These are phyloP conservation scores for Wickerhamiella siamensis DNA, from an alignment of 805 yeast species.

Conservation along the genomic window DNA sequence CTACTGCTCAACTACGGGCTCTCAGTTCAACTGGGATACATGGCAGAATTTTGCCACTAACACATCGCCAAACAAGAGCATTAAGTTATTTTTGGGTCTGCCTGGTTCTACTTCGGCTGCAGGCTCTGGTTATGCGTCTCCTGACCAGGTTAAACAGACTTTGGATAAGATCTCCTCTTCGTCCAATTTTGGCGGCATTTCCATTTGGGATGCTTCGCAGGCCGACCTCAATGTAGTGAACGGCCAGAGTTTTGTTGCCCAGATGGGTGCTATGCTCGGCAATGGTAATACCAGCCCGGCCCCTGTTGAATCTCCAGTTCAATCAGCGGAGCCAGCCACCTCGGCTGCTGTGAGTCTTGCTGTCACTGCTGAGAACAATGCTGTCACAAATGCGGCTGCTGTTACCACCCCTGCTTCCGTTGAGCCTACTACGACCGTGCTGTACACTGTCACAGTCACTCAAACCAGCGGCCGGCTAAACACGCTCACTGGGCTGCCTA, in stretches of 20 bases:
- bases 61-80: slow-evolving; percentile 50
- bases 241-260: slow-evolving; percentile 32
- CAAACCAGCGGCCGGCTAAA: background rate
- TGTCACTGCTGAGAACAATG: slow-evolving; percentile 6
- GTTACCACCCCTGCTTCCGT: slow-evolving; percentile 11
- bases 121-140: slow-evolving; percentile 40
- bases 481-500: background rate
- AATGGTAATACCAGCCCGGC: slow-evolving; percentile 13
- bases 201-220: slow-evolving; percentile 75
- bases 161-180: slow-evolving; percentile 20
- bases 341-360: too few species aligned
- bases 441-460: background rate
- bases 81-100: slow-evolving; percentile 59
- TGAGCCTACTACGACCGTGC: background rate
- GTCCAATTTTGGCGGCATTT: slow-evolving; percentile 51
- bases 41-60: slow-evolving; percentile 54
- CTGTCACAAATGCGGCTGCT: slow-evolving; percentile 10
- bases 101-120: slow-evolving; percentile 47
- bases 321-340: too few species aligned
- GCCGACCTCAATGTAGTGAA: slow-evolving; percentile 36
- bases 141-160: slow-evolving; percentile 22
- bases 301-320: too few species aligned
- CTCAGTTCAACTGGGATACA: slow-evolving; percentile 50
- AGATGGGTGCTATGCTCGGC: slow-evolving; percentile 31
- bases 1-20: slow-evolving; percentile 34